Evolutionary conservation across 1,284 basidiomycete species (phyloP).

Genomic region (Moesziomyces antarcticus): DNA sequence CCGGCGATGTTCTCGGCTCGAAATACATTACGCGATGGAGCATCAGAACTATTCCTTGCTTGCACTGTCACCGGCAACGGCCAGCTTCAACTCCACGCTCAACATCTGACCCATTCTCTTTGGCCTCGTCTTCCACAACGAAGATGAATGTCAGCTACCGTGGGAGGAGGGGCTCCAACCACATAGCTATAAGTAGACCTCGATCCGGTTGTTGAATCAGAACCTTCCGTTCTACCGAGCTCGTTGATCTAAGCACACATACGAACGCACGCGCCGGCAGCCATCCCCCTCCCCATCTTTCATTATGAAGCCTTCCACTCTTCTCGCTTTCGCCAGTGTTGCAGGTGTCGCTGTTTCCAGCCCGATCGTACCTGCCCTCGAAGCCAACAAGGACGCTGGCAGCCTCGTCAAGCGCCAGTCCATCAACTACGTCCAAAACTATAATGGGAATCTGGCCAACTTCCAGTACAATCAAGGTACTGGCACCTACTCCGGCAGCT

Average conservation of each 20-base stretch:
- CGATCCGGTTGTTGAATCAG: too few relatives aligned
- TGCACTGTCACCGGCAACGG: too few relatives aligned
- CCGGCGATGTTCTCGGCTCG: too few relatives aligned
- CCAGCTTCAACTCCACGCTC: too few relatives aligned
- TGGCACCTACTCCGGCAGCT: conserved; percentile 26
- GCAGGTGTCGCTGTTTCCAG: conserved; percentile 19
- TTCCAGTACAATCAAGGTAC: conserved; percentile 25
- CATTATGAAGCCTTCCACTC: conserved; percentile 21
- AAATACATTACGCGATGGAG: too few relatives aligned
- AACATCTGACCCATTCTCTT: too few relatives aligned
- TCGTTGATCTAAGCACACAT: not conserved
- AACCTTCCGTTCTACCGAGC: too few relatives aligned
- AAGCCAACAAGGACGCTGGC: not conserved
- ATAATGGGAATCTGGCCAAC: conserved; percentile 31
- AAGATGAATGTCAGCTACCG: too few relatives aligned
- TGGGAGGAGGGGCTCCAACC: too few relatives aligned
- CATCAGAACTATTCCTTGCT: too few relatives aligned
- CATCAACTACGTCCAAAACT: conserved; percentile 44
- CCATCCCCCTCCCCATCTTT: not conserved
- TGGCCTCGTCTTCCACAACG: too few relatives aligned
- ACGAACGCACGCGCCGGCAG: not conserved
- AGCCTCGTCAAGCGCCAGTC: conserved; percentile 23
- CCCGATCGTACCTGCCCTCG: conserved; percentile 6
- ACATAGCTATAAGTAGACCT: too few relatives aligned
- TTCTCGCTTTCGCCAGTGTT: conserved; percentile 14